Evolutionary conservation across 306 rosid species (phyloP).

Genomic region (Neltuma alba): DNA sequence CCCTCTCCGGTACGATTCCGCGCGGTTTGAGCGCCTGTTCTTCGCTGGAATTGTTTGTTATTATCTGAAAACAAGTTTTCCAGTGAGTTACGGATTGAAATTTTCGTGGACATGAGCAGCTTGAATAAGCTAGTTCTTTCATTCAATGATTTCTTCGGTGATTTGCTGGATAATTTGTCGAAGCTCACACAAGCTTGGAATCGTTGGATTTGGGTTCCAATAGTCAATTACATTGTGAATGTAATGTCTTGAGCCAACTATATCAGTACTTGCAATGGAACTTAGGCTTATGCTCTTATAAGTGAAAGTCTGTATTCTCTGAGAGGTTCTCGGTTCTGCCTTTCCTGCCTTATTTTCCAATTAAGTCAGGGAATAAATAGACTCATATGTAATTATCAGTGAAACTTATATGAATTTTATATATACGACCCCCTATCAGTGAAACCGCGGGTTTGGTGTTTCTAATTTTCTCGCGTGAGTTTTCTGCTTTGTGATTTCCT

Average conservation of each 20-base stretch:
- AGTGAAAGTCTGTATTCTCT: too few species aligned
- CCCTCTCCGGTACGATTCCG: constrained; percentile 59
- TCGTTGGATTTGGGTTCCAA: too few species aligned
- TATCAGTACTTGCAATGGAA: not conserved
- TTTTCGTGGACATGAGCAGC: constrained; percentile 49
- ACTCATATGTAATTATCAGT: too few species aligned
- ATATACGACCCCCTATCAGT: too few species aligned
- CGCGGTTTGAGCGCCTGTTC: constrained; percentile 53
- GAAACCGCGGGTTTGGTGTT: too few species aligned
- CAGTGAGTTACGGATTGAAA: constrained; percentile 58
- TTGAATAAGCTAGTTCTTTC: constrained; percentile 50
- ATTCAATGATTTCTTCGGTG: constrained; percentile 51
- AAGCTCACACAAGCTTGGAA: constrained; percentile 49
- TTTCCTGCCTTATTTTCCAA: too few species aligned
- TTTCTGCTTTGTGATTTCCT: not conserved
- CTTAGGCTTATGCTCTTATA: not conserved
- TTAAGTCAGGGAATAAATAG: too few species aligned
- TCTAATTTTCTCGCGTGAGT: too few species aligned
- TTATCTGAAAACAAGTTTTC: constrained; percentile 59
- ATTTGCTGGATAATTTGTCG: constrained; percentile 57
- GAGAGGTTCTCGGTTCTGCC: too few species aligned
- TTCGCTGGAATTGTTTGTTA: constrained; percentile 46
- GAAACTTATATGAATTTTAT: too few species aligned
- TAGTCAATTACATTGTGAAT: not conserved
- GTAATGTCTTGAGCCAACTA: not conserved